Evolutionary conservation across 352 stramenopile species (phyloP).

Genomic region (Globisporangium uncinulatum): DNA sequence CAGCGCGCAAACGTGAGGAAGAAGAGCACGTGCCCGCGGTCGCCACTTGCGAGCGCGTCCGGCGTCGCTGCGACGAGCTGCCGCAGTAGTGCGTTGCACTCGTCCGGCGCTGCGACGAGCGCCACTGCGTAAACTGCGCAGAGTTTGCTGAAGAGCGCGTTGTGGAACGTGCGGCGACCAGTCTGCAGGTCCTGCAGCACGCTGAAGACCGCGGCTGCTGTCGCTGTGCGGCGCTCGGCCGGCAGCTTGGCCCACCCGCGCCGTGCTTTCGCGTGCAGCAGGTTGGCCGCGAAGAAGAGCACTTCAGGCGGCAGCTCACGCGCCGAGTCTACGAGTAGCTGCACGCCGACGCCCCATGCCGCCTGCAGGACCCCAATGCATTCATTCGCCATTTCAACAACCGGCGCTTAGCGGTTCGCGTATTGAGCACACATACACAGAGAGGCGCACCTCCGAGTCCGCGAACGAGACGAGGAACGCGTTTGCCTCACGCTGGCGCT

Average conservation of each 20-base stretch:
- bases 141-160: slow-evolving; percentile 48
- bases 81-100: slow-evolving; percentile 39
- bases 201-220: slow-evolving; percentile 29
- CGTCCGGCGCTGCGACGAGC: slow-evolving; percentile 45
- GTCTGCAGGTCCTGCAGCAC: slow-evolving; percentile 32
- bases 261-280: slow-evolving; percentile 61
- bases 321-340: slow-evolving; percentile 44
- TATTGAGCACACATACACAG: neutral
- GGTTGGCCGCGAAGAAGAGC: slow-evolving; percentile 75
- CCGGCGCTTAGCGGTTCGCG: no score
- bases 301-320: slow-evolving; percentile 36
- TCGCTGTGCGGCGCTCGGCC: slow-evolving; percentile 22
- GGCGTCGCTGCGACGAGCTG: slow-evolving; percentile 20
- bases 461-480: slow-evolving; percentile 59
- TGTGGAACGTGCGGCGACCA: slow-evolving; percentile 19
- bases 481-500: slow-evolving; percentile 61
- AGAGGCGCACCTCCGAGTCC: slow-evolving; percentile 26
- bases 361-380: slow-evolving; percentile 11
- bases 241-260: slow-evolving; percentile 56
- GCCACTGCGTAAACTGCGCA: slow-evolving; percentile 51
- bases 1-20: slow-evolving; percentile 51
- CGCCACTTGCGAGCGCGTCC: slow-evolving; percentile 14
- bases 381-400: neutral
- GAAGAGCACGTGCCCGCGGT: slow-evolving; percentile 32
- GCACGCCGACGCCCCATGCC: slow-evolving; percentile 42